These are phyloP conservation scores for Globisporangium irregulare DNA, from an alignment of 352 stramenopile species.

Conservation along the genomic window DNA sequence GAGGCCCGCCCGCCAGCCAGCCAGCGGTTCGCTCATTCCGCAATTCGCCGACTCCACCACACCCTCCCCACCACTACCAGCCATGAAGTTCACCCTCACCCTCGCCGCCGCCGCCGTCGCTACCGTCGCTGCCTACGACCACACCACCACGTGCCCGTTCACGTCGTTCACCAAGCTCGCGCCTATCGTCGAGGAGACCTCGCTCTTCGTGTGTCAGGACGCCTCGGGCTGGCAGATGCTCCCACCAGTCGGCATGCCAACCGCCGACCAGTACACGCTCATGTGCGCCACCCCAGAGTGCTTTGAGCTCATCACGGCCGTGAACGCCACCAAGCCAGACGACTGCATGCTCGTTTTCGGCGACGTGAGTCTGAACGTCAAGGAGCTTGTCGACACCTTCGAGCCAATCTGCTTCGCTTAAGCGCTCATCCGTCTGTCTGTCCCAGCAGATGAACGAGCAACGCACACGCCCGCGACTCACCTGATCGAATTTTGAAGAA, in stretches of 20 bases:
- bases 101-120: conserved; percentile 9
- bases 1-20: not conserved
- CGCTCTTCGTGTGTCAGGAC: not conserved
- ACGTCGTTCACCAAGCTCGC: conserved; percentile 8
- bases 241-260: not conserved
- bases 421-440: not conserved
- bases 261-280: not conserved
- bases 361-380: not conserved
- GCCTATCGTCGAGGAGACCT: not conserved
- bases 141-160: conserved; percentile 6
- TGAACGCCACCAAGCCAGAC: not conserved
- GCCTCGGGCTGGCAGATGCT: not conserved
- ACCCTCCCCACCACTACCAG: not conserved
- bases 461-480: not conserved
- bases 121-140: conserved; percentile 8
- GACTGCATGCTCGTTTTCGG: not conserved
- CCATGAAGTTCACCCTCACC: conserved; percentile 11
- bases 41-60: conserved; percentile 12
- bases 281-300: not conserved
- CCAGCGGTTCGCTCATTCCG: conserved; percentile 5
- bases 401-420: not conserved
- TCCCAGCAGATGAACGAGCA: not conserved
- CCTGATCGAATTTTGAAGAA: not conserved
- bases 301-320: not conserved
- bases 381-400: not conserved